Evolutionary conservation across 2,329 filamentous ascomycete genomes (phyloP).

Genomic region (Malbranchea zuffiana): DNA sequence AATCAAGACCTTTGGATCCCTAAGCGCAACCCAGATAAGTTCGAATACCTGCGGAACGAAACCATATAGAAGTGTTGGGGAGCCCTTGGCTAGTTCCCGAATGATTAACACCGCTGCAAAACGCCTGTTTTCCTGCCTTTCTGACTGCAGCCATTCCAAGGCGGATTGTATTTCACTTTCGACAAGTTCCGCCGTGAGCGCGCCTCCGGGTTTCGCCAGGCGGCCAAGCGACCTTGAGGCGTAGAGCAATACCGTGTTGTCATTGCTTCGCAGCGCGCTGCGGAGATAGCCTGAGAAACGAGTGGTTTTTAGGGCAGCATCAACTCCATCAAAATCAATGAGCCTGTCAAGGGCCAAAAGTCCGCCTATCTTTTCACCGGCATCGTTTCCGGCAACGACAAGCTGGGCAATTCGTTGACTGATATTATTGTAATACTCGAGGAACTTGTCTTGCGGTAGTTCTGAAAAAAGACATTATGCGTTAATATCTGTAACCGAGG

Average conservation of each 20-base stretch:
- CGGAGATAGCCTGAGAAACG: conserved; percentile 87
- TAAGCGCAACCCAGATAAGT: conserved; percentile 87
- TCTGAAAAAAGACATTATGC: conserved; percentile 40
- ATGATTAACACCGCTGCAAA: conserved; percentile 89
- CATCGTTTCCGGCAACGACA: conserved; percentile 75
- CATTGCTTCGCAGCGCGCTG: conserved; percentile 77
- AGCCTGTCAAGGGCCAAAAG: conserved; percentile 85
- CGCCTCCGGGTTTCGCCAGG: conserved; percentile 82
- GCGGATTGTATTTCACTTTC: conserved; percentile 95
- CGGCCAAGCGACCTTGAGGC: conserved; percentile 83
- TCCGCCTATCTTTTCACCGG: conserved; percentile 79
- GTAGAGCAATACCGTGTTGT: conserved; percentile 79
- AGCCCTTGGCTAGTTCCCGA: conserved; percentile 81
- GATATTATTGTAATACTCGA: conserved; percentile 56
- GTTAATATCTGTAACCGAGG: not conserved
- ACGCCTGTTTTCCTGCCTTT: conserved; percentile 81
- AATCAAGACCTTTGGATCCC: conserved; percentile 83
- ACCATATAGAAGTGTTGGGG: conserved; percentile 87
- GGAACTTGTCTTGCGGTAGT: conserved; percentile 68
- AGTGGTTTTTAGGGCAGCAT: conserved; percentile 85
- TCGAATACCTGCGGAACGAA: conserved; percentile 94
- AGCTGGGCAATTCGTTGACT: conserved; percentile 57
- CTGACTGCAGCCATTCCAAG: conserved; percentile 91
- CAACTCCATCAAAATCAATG: conserved; percentile 93
- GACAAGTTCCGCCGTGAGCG: conserved; percentile 86